Conservation (phyloP, 2,329 filamentous ascomycete genomes). For the Westerdykella aurantiaca region DNA sequence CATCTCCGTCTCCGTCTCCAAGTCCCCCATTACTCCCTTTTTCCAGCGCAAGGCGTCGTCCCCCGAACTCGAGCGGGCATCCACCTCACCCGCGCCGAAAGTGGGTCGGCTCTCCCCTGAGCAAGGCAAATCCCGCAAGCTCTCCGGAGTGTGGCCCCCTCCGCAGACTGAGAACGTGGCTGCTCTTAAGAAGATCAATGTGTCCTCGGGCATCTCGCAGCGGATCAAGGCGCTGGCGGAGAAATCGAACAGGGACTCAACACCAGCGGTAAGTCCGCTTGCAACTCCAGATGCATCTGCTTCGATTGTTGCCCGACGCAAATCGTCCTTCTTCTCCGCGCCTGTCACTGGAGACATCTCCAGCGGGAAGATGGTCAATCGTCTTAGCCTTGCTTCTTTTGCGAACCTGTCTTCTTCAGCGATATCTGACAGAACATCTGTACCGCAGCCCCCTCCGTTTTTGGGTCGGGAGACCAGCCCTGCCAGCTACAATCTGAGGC, state of each 20-base stretch:
- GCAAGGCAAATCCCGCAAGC: constrained; percentile 17
- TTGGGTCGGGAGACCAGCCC: constrained; percentile 11
- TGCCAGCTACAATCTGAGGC: constrained; percentile 39
- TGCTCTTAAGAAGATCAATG: constrained; percentile 66
- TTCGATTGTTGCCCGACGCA: constrained; percentile 33
- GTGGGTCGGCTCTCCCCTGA: constrained; percentile 25
- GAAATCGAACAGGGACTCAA: constrained; percentile 51
- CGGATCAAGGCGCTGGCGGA: constrained; percentile 91
- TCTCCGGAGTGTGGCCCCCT: constrained; percentile 29
- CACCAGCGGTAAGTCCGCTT: constrained; percentile 16
- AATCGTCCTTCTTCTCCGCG: constrained; percentile 35
- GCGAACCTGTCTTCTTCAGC: constrained; percentile 22
- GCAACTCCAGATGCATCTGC: constrained; percentile 22
- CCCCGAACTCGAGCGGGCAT: constrained; percentile 9
- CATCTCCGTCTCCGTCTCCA: constrained; percentile 59
- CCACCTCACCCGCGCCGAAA: constrained; percentile 8
- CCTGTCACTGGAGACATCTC: constrained; percentile 28
- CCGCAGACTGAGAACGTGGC: constrained; percentile 22
- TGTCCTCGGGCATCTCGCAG: constrained; percentile 87
- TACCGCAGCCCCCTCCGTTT: constrained; percentile 14
- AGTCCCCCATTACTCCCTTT: constrained; percentile 71
- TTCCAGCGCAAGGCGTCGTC: constrained; percentile 40
- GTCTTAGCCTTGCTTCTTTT: constrained; percentile 27
- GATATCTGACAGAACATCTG: constrained; percentile 22
- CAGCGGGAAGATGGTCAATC: constrained; percentile 20